Base-by-base conservation (phyloP, 2,329 filamentous ascomycete species). In the Fusarium torreyae region DNA sequence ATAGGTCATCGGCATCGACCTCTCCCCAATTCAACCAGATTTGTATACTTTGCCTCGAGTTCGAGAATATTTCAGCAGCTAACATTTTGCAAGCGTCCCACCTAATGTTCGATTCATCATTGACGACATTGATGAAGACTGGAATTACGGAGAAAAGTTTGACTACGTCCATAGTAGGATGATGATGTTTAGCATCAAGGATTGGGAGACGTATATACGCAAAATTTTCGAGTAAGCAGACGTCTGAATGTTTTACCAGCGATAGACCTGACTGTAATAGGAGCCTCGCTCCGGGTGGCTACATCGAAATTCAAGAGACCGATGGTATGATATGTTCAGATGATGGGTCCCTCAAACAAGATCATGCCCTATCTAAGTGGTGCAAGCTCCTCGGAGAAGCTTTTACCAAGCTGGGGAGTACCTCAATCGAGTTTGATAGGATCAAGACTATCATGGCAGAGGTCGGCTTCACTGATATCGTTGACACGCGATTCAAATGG, bases 391-490 rank as follows among this genome's bases (percentile, higher is more conserved):
- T 68, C 1, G 42, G 18, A 0, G 50, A 55, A 3, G 64, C 58
- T 0, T 68, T 68, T 2, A 3, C 22, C 0, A 59, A 68, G n/a
- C 40, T 68, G 0, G 58, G 65, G 0, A 28, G 43, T 7, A 28
- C 34, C 0, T 63, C 54, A 0, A 51, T 59, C 3, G 49, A 40
- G 1, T 57, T 67, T 2, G 51, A 63, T 3, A 15, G 9, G 3
- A 54, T 68, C 7, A 68, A 53, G 17, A 9, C 26, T 3, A 58
- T 61, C 2, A 65, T 68, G 54, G 7, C 45, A 8, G 46, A 54
- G 5, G 22, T 26, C 0, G 66, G 59, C 0, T 68, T 68, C 3
- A n/a, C n/a, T 6, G 50, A 65, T 13, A 13, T 68, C 0, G 33
- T 40, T 0, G 66, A 65, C 7, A 45, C 22, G 2, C 36, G 46